Conservation (phyloP, 2,329 filamentous ascomycete genomes). For the Camptophora hylomeconis region DNA sequence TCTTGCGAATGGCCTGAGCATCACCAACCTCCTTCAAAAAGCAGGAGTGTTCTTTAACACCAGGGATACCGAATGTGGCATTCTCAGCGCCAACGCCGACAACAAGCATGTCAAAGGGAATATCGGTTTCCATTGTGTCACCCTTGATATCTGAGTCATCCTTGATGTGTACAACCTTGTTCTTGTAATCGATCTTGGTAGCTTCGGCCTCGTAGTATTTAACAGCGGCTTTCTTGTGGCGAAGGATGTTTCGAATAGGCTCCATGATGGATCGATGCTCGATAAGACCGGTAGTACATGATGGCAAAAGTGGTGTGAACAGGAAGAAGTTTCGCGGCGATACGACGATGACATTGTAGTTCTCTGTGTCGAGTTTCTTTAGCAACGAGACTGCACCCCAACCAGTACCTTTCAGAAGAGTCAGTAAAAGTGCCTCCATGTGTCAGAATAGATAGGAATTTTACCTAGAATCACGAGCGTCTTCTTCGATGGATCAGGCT, state of each 20-base stretch:
- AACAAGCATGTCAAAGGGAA: conserved; percentile 96
- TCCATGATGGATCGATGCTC: conserved; percentile 99
- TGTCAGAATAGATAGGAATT: conserved; percentile 10
- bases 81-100: conserved; percentile 96
- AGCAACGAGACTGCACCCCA: conserved; percentile 94
- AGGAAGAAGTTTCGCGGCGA: conserved; percentile 99
- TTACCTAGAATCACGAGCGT: conserved; percentile 88
- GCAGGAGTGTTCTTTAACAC: conserved; percentile 87
- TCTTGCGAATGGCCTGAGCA: conserved; percentile 90
- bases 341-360: conserved; percentile 97
- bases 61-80: conserved; percentile 93
- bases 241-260: conserved; percentile 87
- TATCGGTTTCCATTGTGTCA: conserved; percentile 66
- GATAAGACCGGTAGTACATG: conserved; percentile 92
- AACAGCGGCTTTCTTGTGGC: conserved; percentile 84
- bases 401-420: conserved; percentile 59
- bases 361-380: conserved; percentile 96
- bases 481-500: conserved; percentile 82
- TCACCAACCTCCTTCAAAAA: conserved; percentile 98
- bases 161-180: conserved; percentile 75
- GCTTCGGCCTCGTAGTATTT: conserved; percentile 98
- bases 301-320: conserved; percentile 92
- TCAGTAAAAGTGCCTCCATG: conserved; percentile 14
- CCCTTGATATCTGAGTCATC: conserved; percentile 93
- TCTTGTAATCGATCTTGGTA: conserved; percentile 81